Percentiles rank a stretch among this genome's conserved stretches.
Conservation (phyloP, 352 stramenopile genomes). For the Phytophthora cryptogea region DNA sequence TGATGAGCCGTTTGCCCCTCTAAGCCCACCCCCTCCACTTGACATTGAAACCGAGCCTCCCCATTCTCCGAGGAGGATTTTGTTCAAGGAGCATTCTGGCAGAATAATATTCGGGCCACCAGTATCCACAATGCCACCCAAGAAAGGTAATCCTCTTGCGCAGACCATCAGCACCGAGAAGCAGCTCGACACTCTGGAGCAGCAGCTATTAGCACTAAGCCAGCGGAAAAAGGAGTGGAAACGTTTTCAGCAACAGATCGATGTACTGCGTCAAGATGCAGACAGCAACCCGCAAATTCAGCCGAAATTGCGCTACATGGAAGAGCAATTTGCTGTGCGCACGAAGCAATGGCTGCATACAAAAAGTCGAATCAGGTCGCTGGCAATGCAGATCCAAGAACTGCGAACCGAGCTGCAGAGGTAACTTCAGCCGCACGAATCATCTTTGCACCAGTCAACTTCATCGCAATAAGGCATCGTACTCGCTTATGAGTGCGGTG, state of each 20-base stretch:
- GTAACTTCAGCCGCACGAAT: slow-evolving; percentile 1
- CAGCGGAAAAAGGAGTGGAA: slow-evolving; percentile 40
- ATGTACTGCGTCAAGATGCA: slow-evolving; percentile 19
- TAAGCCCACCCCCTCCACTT: slow-evolving; percentile 3
- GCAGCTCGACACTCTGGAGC: slow-evolving; percentile 38
- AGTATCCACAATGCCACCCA: neutral
- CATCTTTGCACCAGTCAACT: neutral
- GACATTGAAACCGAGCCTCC: neutral
- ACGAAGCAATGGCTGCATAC: slow-evolving; percentile 35
- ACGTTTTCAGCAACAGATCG: slow-evolving; percentile 30
- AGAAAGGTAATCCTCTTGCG: slow-evolving; percentile 1
- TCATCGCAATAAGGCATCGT: slow-evolving; percentile 44
- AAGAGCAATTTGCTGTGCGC: slow-evolving; percentile 20
- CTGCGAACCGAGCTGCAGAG: slow-evolving; percentile 27
- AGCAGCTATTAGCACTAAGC: slow-evolving; percentile 23
- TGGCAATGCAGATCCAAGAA: slow-evolving; percentile 31
- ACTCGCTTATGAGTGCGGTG: slow-evolving; percentile 42
- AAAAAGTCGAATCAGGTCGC: slow-evolving; percentile 26
- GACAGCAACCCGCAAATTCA: slow-evolving; percentile 14
- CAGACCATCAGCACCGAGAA: slow-evolving; percentile 13
- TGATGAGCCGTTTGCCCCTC: slow-evolving; percentile 16
- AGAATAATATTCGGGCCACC: neutral
- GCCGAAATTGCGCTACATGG: slow-evolving; percentile 20
- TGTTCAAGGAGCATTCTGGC: neutral
- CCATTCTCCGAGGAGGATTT: neutral